These are phyloP conservation scores for Coniochaeta ligniaria DNA, from an alignment of 2,329 filamentous ascomycete genomes.

Conservation along the genomic window DNA sequence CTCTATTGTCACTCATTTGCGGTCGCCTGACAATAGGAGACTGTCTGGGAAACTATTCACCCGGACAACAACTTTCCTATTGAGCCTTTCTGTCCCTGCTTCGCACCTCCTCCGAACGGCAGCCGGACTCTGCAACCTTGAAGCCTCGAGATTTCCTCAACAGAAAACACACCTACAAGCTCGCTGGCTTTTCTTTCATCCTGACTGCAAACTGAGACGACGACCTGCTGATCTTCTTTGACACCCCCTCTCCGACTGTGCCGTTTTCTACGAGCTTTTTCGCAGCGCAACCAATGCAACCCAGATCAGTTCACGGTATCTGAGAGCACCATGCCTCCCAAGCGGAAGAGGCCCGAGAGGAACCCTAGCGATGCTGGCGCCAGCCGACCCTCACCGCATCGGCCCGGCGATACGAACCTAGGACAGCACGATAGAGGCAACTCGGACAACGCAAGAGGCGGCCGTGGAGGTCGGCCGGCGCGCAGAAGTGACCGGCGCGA, in stretches of 20 bases:
- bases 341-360: constrained; percentile 52
- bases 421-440: constrained; percentile 51
- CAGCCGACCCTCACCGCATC: constrained; percentile 54
- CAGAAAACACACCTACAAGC: neutral
- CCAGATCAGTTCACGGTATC: neutral
- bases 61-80: neutral
- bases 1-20: neutral
- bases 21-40: neutral
- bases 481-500: constrained; percentile 45
- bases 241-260: neutral
- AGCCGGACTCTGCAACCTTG: neutral
- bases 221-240: neutral
- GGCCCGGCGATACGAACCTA: constrained; percentile 47
- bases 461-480: constrained; percentile 35
- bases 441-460: constrained; percentile 34
- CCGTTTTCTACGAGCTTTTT: neutral
- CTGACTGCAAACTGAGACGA: neutral
- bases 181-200: neutral
- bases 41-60: neutral
- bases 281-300: neutral
- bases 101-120: neutral
- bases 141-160: neutral
- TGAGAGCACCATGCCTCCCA: constrained; percentile 37
- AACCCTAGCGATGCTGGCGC: constrained; percentile 36
- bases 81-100: neutral